phyloP scores from a whole-genome alignment of 1,139 yeast genomes.

The Barnettozyma hawaiiensis region DNA sequence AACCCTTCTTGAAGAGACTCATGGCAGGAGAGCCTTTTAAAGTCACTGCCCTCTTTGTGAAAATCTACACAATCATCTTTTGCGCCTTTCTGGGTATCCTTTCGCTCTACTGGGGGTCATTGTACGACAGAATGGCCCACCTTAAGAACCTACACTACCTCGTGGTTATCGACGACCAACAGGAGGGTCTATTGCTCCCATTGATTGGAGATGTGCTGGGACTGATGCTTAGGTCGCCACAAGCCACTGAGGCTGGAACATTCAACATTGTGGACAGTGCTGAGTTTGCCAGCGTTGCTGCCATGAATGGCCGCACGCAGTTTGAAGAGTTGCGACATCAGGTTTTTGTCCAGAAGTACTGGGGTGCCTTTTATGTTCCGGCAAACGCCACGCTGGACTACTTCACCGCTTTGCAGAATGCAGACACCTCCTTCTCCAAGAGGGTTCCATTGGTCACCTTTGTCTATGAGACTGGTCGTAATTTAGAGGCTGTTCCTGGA shows the following conservation, averaged over 20 bases:
- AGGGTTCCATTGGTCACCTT: conserved; percentile 24
- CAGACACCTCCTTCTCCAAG: conserved; percentile 24
- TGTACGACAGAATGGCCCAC: conserved; percentile 37
- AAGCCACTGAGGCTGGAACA: conserved; percentile 13
- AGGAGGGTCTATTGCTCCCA: conserved; percentile 6
- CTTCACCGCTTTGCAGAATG: conserved; percentile 27
- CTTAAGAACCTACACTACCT: conserved; percentile 38
- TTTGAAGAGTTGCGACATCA: conserved; percentile 21
- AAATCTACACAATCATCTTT: conserved; percentile 12
- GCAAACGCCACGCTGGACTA: conserved; percentile 34
- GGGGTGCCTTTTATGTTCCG: conserved; percentile 42
- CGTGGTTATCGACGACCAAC: conserved; percentile 39
- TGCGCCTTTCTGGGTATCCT: conserved; percentile 24
- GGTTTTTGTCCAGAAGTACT: conserved; percentile 41
- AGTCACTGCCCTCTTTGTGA: conserved; percentile 9
- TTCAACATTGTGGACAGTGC: conserved; percentile 10
- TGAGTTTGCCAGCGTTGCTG: conserved; percentile 10
- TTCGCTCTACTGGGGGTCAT: conserved; percentile 55
- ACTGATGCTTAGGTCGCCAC: conserved; percentile 6
- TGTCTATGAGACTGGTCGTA: conserved; percentile 43
- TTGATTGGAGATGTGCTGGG: conserved; percentile 9
- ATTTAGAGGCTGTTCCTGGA: conserved; percentile 34
- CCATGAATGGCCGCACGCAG: conserved; percentile 9
- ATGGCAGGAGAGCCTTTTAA: conserved; percentile 1
- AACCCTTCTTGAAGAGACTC: background rate